phyloP scores from a whole-genome alignment of 805 yeast species.

The Sungouiozyma intestinalis region DNA sequence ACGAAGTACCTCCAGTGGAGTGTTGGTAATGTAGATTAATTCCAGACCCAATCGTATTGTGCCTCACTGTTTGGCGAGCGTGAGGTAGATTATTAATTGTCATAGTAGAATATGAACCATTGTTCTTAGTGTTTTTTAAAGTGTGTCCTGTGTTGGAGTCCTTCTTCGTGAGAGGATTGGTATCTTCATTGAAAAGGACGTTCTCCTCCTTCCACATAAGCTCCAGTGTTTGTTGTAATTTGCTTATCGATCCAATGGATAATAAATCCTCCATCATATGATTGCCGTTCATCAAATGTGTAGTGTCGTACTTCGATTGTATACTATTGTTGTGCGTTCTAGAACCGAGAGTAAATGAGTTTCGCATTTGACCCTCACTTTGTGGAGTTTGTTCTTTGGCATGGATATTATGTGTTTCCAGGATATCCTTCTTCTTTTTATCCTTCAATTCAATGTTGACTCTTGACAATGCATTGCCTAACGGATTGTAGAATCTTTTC shows the following conservation, averaged over 20 bases:
- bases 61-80: conserved; percentile 2
- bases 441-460: neutral
- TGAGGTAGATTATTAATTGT: neutral
- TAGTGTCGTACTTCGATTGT: neutral
- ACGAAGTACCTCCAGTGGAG: conserved; percentile 16
- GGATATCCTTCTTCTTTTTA: neutral
- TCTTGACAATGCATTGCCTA: conserved; percentile 51
- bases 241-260: conserved; percentile 13
- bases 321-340: neutral
- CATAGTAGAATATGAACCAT: neutral
- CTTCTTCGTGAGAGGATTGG: conserved; percentile 15
- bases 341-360: neutral
- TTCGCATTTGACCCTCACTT: neutral
- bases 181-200: conserved; percentile 16
- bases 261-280: conserved; percentile 11
- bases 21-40: conserved; percentile 19
- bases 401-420: neutral
- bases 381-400: neutral
- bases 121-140: conserved; percentile 4
- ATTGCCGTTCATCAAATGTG: neutral
- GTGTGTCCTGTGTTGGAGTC: conserved; percentile 9
- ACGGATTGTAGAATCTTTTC: conserved; percentile 60
- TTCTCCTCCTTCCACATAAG: conserved; percentile 26
- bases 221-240: conserved; percentile 18
- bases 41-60: conserved; percentile 9